phyloP scores from a whole-genome alignment of 73 alveolate genomes.

The Paramecium pentaurelia region DNA sequence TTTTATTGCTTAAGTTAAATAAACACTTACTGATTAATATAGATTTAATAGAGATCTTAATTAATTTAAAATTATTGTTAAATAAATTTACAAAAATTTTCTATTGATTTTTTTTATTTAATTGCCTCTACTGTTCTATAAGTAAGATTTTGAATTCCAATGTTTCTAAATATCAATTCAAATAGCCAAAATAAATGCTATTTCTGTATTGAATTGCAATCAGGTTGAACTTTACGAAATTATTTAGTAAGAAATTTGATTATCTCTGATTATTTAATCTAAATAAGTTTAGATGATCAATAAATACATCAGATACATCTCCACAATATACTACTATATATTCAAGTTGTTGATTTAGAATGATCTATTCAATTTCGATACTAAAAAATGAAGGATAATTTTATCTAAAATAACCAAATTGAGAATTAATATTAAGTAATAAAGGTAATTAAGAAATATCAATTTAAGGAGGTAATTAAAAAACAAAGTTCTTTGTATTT shows the following conservation, averaged over 20 bases:
- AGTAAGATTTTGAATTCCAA: neutral
- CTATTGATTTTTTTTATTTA: neutral
- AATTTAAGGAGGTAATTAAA: neutral
- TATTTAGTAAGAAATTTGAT: neutral
- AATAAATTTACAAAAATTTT: neutral
- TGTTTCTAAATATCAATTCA: neutral
- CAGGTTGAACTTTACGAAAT: neutral
- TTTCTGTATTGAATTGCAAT: neutral
- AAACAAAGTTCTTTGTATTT: neutral
- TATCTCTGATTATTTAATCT: neutral
- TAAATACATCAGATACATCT: neutral
- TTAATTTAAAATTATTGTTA: neutral
- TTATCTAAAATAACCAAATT: neutral
- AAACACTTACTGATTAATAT: neutral
- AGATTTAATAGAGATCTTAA: neutral
- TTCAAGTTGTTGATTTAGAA: neutral
- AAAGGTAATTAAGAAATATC: neutral
- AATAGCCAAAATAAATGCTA: neutral
- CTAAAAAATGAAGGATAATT: neutral
- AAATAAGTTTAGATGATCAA: neutral
- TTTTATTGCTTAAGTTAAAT: neutral
- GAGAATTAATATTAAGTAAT: neutral
- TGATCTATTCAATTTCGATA: neutral
- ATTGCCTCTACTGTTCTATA: neutral
- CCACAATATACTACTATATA: neutral